Percentiles rank a stretch among this genome's conserved stretches.
Evolutionary conservation across 83 land plant genomes (phyloP).

Genomic region (Picea abies): DNA sequence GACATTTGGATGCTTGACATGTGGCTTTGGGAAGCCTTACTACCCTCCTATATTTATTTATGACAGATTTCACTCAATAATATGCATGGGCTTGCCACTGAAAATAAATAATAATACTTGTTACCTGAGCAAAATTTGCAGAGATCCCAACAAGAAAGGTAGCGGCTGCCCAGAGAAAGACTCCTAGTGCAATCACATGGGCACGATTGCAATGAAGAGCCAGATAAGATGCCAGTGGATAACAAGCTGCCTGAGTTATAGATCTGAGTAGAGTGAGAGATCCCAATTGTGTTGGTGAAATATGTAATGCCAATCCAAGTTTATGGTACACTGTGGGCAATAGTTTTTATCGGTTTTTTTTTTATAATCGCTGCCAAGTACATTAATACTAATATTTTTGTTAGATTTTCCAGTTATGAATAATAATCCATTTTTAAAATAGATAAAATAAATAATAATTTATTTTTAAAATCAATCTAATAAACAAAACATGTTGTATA

Average conservation of each 20-base stretch:
- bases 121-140: constrained; percentile 70
- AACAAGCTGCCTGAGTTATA: constrained; percentile 68
- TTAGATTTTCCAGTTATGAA: no score
- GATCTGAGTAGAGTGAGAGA: constrained; percentile 82
- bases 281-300: constrained; percentile 67
- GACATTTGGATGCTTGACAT: no score
- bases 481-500: no score
- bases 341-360: constrained; percentile 82
- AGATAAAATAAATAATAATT: no score
- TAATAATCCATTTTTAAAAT: no score
- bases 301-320: constrained; percentile 73
- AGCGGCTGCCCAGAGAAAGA: constrained; percentile 84
- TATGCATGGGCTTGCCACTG: no score
- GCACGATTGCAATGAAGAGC: constrained; percentile 68
- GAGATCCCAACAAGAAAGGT: constrained; percentile 90
- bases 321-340: constrained; percentile 88
- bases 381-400: constrained; percentile 61
- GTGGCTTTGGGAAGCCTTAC: no score
- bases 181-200: constrained; percentile 76
- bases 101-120: no score
- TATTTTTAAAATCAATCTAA: no score
- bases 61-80: no score
- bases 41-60: no score
- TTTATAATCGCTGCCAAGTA: constrained; percentile 81
- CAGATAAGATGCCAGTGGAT: constrained; percentile 77